Base-by-base conservation (phyloP, 2,329 filamentous ascomycete species). In the Celoporthe dispersa region DNA sequence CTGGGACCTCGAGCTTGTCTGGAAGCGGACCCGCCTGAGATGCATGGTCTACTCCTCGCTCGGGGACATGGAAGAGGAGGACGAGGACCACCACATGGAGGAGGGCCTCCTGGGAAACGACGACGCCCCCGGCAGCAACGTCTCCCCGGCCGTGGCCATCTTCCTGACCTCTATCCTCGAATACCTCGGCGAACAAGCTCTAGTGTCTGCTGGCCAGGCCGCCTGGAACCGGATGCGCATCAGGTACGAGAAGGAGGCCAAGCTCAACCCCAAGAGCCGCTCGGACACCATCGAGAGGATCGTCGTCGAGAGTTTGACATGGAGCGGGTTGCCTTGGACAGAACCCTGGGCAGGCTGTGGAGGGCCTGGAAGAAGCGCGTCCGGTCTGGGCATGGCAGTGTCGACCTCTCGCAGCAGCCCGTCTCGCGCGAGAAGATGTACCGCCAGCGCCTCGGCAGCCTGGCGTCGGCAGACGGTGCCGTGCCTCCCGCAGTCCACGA, bases 21-120 rank as follows among this genome's bases (percentile, higher is more conserved):
- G 96, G 94, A 98, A 97, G 83, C 88, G 96, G 74, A 96, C 94
- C 0, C 90, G 96, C 68, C 83, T 99, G 76, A 90, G 96, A 71
- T 97, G 96, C 79, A 99, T 99, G 96, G 95, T 99, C 31, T 98
- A 98, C 79, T 98, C 94, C 11, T 94, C 96, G 11, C 84, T 99
- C 8, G 96, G 96, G 60, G 95, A 99, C 77, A 90, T 99, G 87
- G 97, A 99, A 80, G 96, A 99, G 81, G 94, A 98, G 74, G 96
- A 99, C 74, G 96, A 98, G 79, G 95, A 98, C 77, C 89, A 90
- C 65, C 93, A 93, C 77, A 92, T 97, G 78, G 90, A 94, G 73
- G 90, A 94, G 75, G 94, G 96, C 69, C 88, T 92, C 55, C 84
- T 95, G 14, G 87, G 89, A 51, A 84, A 85, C 66, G 83, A 86